phyloP scores from a whole-genome alignment of 2,329 filamentous ascomycete genomes.

The Alternaria brassicicola region DNA sequence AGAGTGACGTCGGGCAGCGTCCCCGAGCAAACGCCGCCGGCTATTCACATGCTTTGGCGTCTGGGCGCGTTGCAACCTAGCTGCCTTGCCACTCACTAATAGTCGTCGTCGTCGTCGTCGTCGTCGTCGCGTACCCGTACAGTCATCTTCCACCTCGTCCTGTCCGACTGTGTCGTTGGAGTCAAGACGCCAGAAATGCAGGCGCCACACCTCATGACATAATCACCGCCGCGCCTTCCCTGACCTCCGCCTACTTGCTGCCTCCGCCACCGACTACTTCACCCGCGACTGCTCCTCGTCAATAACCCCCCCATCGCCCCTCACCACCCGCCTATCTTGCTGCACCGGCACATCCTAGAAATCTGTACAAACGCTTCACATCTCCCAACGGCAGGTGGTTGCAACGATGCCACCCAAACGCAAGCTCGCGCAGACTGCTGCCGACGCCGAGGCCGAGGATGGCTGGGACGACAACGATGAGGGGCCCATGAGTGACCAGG shows the following conservation, averaged over 20 bases:
- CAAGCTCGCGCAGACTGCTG: constrained; percentile 48
- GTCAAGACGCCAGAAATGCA: background rate
- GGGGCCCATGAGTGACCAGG: constrained; percentile 54
- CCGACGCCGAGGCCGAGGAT: constrained; percentile 53
- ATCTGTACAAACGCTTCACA: background rate
- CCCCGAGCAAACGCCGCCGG: constrained; percentile 9
- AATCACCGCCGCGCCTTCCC: constrained; percentile 4
- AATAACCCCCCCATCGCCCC: constrained; percentile 3
- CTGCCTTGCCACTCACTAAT: background rate
- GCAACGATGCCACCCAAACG: constrained; percentile 54
- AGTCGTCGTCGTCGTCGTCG: background rate
- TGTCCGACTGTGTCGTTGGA: background rate
- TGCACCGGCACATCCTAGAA: background rate
- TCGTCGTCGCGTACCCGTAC: background rate
- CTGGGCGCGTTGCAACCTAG: constrained; percentile 2
- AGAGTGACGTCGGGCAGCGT: constrained; percentile 29
- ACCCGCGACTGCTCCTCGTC: background rate
- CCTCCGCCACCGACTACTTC: background rate
- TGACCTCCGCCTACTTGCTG: background rate
- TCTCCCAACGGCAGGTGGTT: constrained; percentile 37
- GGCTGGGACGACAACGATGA: constrained; percentile 62
- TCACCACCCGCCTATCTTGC: background rate
- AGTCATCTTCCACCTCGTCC: background rate
- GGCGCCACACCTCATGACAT: constrained; percentile 18
- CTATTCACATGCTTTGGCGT: constrained; percentile 33